A percentile compares a stretch with the other conserved stretches of the same genome.
Evolutionary conservation across 371 early-diverging fungal genomes (phyloP).

Genomic region (Mortierella sp.): DNA sequence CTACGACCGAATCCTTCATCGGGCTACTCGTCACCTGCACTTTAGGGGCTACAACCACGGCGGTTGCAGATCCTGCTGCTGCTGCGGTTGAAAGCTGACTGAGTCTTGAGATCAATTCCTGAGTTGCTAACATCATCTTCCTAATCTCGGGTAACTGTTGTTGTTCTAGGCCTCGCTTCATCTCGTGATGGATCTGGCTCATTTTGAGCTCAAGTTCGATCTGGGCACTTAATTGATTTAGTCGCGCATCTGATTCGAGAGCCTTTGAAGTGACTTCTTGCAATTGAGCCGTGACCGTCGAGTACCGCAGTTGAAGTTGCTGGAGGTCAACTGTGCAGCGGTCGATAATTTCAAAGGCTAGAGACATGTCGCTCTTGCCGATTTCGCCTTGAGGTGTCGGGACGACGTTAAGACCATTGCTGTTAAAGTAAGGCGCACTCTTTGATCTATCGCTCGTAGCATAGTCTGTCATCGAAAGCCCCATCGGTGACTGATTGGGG

Average conservation of each 20-base stretch:
- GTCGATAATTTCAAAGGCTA: conserved; percentile 53
- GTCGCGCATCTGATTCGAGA: conserved; percentile 50
- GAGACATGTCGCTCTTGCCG: conserved; percentile 48
- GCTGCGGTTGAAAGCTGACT: conserved; percentile 42
- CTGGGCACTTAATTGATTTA: conserved; percentile 40
- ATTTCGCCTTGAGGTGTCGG: conserved; percentile 32
- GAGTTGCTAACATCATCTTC: conserved; percentile 46
- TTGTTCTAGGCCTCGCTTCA: conserved; percentile 37
- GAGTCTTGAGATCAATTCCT: conserved; percentile 44
- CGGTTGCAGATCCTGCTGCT: conserved; percentile 48
- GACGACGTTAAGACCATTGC: conserved; percentile 46
- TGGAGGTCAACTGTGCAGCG: conserved; percentile 42
- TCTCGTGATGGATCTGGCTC: conserved; percentile 44
- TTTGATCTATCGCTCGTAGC: conserved; percentile 9
- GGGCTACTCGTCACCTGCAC: not conserved
- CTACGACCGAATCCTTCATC: not conserved
- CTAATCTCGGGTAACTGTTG: conserved; percentile 44
- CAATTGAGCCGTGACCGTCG: conserved; percentile 18
- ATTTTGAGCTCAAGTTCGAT: conserved; percentile 44
- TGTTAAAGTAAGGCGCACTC: conserved; percentile 17
- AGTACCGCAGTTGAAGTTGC: conserved; percentile 37
- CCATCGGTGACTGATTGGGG: not conserved
- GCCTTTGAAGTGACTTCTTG: conserved; percentile 34
- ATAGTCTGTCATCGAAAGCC: conserved; percentile 4
- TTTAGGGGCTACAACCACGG: conserved; percentile 33